phyloP scores from a whole-genome alignment of 345 rosid genomes.

The Sisymbrium altissimum region DNA sequence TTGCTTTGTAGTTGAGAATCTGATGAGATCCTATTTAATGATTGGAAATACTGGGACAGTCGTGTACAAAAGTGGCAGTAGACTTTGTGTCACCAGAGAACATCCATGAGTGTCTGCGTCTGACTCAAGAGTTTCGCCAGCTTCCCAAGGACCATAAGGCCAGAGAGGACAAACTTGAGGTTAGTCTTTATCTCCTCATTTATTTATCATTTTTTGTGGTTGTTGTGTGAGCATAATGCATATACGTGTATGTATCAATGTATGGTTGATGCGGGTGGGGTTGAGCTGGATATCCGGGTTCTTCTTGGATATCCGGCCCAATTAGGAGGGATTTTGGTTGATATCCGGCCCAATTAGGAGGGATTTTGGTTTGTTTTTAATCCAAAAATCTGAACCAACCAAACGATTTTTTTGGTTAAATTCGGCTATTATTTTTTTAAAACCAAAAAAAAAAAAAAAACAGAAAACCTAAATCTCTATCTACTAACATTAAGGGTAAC shows the following conservation, averaged over 20 bases:
- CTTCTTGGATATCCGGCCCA: not conserved
- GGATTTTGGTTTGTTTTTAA: not conserved
- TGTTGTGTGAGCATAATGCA: not conserved
- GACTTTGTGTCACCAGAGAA: constrained; percentile 96
- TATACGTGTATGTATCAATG: not conserved
- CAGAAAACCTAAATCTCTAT: not conserved
- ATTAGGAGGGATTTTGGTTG: too few relatives aligned
- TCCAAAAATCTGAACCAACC: not conserved
- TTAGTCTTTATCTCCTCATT: constrained; percentile 8
- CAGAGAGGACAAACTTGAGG: constrained; percentile 97
- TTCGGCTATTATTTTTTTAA: not conserved
- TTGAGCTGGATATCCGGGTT: not conserved
- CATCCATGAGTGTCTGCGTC: constrained; percentile 61
- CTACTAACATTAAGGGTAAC: not conserved
- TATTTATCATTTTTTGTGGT: not conserved
- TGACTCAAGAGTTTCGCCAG: constrained; percentile 79
- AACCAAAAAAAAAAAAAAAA: not conserved
- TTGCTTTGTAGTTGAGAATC: not conserved
- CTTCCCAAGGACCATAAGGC: constrained; percentile 80
- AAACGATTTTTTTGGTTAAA: not conserved
- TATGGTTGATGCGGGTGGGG: not conserved
- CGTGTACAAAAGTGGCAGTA: constrained; percentile 89
- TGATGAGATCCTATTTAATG: not conserved
- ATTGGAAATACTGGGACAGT: constrained; percentile 35
- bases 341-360: not conserved